Conservation (phyloP, 306 rosid species). For the Vigna reflexopilosa region DNA sequence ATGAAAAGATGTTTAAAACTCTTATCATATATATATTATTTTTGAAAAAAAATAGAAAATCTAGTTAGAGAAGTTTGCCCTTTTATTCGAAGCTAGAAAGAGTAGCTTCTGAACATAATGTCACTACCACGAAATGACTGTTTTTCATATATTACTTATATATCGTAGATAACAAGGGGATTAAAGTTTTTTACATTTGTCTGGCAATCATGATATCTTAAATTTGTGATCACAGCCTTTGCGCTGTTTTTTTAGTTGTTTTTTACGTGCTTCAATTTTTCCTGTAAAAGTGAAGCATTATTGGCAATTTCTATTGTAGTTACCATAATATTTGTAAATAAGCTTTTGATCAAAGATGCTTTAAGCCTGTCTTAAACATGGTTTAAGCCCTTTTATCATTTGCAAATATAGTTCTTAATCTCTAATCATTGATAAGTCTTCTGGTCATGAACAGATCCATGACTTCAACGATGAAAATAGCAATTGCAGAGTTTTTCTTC, state of each 20-base stretch:
- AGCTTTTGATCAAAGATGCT: not conserved
- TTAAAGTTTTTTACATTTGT: not conserved
- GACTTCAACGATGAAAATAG: conserved; percentile 77
- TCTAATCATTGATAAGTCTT: conserved; percentile 11
- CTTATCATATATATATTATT: not conserved
- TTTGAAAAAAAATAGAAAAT: not conserved
- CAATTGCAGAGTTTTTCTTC: conserved; percentile 72
- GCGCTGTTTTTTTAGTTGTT: not conserved
- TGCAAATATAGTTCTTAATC: conserved; percentile 7
- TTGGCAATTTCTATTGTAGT: not conserved
- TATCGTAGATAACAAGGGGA: not conserved
- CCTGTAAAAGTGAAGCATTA: not conserved
- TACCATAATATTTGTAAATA: not conserved
- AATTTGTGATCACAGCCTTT: not conserved
- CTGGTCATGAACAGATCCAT: conserved; percentile 60
- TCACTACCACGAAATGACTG: not conserved
- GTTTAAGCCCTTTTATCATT: not conserved
- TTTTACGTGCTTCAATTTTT: conserved; percentile 21
- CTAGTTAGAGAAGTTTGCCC: not conserved
- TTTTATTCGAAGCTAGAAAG: not conserved
- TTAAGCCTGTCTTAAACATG: not conserved
- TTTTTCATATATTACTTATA: not conserved
- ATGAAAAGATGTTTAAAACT: not conserved
- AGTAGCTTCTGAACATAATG: conserved; percentile 6
- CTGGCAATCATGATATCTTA: not conserved